Evolutionary conservation across 495 filamentous ascomycete genomes (phyloP), one percentile per base, ranked within the genome.

Genomic region (Hypoxylon cercidicola): DNA sequence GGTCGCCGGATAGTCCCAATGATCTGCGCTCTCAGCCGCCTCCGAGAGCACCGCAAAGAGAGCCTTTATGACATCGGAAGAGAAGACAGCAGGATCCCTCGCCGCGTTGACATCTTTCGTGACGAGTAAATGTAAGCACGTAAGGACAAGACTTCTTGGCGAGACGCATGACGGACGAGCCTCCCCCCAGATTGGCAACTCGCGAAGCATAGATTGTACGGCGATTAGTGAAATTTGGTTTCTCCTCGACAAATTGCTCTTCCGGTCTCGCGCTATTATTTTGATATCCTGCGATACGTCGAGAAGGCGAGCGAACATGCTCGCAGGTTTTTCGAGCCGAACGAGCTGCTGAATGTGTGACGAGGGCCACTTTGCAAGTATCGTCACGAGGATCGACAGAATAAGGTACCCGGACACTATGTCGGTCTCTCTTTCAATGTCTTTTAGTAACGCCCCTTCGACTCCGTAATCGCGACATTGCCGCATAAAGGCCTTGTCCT

Each of bases 381-480:
- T 78, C 7, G 82, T 77, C 6, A 83, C 77, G n/a, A 88, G 73
- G 10, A 83, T 77, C 11, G 84, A 84, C 28, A 82, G 70, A 35
- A 89, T 78, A n/a, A 83, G 73, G 59, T 84, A 88, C 16, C 82
- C 82, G 45, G 84, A 81, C 35, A 92, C 81, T 16, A 81, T 50
- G 68, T 89, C 86, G 0, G 69, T 71, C 70, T 88, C 85, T 18
- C 79, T 73, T 0, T 72, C 80, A 7, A 89, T 71, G 20, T 79
- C 79, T 32, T 78, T 75, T 45, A 93, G 82, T 1, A 98, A 77
- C 28, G 85, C 84, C 39, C 82, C 80, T 54, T 90, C 90, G 46
- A 90, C 86, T n/a, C 85, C 85, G 60, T 90, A 86, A 45, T 94
- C 88, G 6, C 90, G 79, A 62, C 97, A 92, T 28, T 91, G 89